Evolutionary conservation across 257 asterid species (phyloP), one percentile per base, ranked within the genome.

Genomic region (Salvia miltiorrhiza): DNA sequence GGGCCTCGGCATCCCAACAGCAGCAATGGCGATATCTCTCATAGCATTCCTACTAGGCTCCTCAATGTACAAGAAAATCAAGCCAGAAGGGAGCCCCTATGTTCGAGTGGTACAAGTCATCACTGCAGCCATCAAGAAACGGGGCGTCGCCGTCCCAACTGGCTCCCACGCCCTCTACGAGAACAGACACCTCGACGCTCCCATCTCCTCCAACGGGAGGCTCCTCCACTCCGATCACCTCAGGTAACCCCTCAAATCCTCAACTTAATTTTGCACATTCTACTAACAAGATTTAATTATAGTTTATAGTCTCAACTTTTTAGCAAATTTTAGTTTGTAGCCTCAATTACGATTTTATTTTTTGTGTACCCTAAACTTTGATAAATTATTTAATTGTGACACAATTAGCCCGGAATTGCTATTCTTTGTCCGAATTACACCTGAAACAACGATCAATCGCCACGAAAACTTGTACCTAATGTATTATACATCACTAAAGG

Each of bases 1-100:
- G 93, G 98, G 98, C 0, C 87, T 93, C 2, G 97, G 97, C 8
- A 79, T 90, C 13, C 93, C 97, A 2, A 90, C 98, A 0, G 83
- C 84, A 8, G 90, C 90, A 11, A 81, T 90, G 88, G 93, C 77
- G 1, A 23, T 86, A 14, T 79, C 97, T 1, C 71, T 85, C 48
- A 37, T 85, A 0, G 79, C 49, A 7, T 93, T 93, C 67, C 47
- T 88, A 4, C 1, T 84, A 0, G 98, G 96, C 2, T 67, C 90
- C 3, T 77, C 85, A 14, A 76, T 86, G 67, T 93, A 93, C 66
- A 79, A 49, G 63, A 83, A 80, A 47, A 70, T 85, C 3, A 85
- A 86, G 81, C 96, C 96, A 0, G 95, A 86, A 2, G 97, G 98
- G 59, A 93, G 96, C 39, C 98, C 98, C 0, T 81, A 85, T 61